Conservation (phyloP, 495 filamentous ascomycete genomes). For the Daldinia concentrica region DNA sequence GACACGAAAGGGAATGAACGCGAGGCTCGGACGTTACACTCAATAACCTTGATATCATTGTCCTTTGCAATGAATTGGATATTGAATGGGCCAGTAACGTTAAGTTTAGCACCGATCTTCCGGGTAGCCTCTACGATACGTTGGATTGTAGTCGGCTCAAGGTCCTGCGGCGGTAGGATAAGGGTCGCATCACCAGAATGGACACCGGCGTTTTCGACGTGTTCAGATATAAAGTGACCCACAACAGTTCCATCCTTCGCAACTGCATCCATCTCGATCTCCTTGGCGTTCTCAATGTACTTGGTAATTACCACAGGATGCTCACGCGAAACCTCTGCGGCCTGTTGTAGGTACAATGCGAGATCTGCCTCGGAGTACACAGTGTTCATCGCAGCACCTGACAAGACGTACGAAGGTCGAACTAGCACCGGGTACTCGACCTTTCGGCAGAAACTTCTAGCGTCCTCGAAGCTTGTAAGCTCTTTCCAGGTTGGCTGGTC, state of each 20-base stretch:
- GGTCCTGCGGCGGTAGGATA: conserved; percentile 93
- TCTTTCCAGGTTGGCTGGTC: conserved; percentile 99
- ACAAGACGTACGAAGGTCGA: conserved; percentile 93
- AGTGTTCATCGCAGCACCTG: conserved; percentile 97
- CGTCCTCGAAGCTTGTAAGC: conserved; percentile 87
- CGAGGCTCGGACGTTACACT: conserved; percentile 97
- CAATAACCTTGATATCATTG: conserved; percentile 99
- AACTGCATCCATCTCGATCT: conserved; percentile 98
- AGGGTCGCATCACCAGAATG: conserved; percentile 96
- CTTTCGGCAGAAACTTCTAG: conserved; percentile 80
- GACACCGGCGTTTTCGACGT: conserved; percentile 95
- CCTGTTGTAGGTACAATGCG: conserved; percentile 86
- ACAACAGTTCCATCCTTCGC: conserved; percentile 86
- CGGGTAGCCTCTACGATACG: conserved; percentile 94
- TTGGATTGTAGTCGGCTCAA: conserved; percentile 85
- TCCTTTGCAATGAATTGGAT: conserved; percentile 99
- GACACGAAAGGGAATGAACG: conserved; percentile 98
- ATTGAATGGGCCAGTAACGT: conserved; percentile 96
- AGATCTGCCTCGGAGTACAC: conserved; percentile 89
- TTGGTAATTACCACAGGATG: conserved; percentile 98
- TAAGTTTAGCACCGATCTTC: conserved; percentile 94
- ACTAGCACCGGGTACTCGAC: conserved; percentile 95
- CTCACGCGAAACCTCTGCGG: conserved; percentile 90
- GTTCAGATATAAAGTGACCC: conserved; percentile 93
- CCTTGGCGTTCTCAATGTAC: conserved; percentile 96